Conservation (phyloP, 2,329 filamentous ascomycete species). For the Ophiocordyceps australis region DNA sequence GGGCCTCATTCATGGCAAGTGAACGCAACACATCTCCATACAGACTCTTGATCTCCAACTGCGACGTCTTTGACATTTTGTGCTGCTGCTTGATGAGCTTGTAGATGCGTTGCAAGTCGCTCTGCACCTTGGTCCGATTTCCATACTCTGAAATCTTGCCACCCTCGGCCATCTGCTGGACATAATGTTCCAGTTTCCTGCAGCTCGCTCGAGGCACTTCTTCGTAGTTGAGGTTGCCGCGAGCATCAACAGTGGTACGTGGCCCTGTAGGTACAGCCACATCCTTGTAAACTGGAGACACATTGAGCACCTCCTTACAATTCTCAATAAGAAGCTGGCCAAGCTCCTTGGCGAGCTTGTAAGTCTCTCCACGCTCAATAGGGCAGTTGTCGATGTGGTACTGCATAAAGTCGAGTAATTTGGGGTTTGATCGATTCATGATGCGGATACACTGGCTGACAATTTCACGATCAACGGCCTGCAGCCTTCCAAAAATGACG, state of each 20-base stretch:
- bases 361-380: slow-evolving; percentile 90
- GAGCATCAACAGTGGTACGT: slow-evolving; percentile 77
- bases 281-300: slow-evolving; percentile 87
- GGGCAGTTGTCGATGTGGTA: slow-evolving; percentile 99
- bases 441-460: slow-evolving; percentile 97
- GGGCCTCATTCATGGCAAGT: slow-evolving; percentile 91
- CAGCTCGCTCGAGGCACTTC: slow-evolving; percentile 77
- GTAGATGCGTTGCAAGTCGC: slow-evolving; percentile 86
- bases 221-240: slow-evolving; percentile 82
- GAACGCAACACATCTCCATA: slow-evolving; percentile 92
- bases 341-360: slow-evolving; percentile 91
- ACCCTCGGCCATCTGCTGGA: slow-evolving; percentile 94
- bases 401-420: slow-evolving; percentile 96
- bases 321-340: slow-evolving; percentile 91
- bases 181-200: slow-evolving; percentile 95
- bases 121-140: slow-evolving; percentile 95
- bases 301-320: slow-evolving; percentile 77
- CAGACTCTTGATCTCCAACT: slow-evolving; percentile 87
- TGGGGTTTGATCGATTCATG: slow-evolving; percentile 97
- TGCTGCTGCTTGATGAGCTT: slow-evolving; percentile 98
- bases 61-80: slow-evolving; percentile 89
- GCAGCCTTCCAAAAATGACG: slow-evolving; percentile 89
- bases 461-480: slow-evolving; percentile 90
- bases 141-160: slow-evolving; percentile 98
- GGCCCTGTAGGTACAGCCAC: slow-evolving; percentile 84